Evolutionary conservation across 306 rosid genomes (phyloP), one percentile per base, ranked within the genome.

Genomic region (Potentilla sterilis): DNA sequence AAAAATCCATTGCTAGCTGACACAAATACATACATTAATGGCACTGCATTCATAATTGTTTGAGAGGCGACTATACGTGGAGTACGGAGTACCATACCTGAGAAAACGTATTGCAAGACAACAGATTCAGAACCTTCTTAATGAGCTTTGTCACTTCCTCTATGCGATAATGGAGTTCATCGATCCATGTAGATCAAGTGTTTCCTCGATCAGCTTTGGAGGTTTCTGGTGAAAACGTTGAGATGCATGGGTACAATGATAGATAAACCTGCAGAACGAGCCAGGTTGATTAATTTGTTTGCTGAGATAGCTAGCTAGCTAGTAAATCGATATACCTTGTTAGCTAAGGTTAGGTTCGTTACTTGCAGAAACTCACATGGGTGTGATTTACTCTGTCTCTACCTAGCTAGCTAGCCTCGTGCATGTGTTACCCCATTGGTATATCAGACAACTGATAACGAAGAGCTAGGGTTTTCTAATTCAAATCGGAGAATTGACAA

Each of bases 91-190:
- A 37, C 67, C 54, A 40, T 7, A 72, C 38, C 52, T 72, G 65
- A 72, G 65, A 14, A 43, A 42, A 28, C 69, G 58, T 58, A 9
- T 73, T 43, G 58, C 57, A 73, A 14, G 58, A 28, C 57, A 58
- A 58, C 28, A 42, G 34, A 59, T 41, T 3, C 69, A 42, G 43
- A 73, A 43, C 65, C 42, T 43, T 74, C 34, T 65, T 65, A 73
- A 74, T 74, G 69, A 9, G 5, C 24, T 74, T 74, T 74, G 57
- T 73, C 77, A 28, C 46, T 22, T 55, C 38, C 66, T 16, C 28
- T 73, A 5, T 55, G 35, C 42, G 40, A 55, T 55, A 54, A 22
- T 72, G 73, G 42, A 57, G 44, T n/a, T 24, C 42, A 3, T 42
- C 7, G 7, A 40, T 40, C 1, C 54, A 18, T 52, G n/a, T 40